phyloP scores from a whole-genome alignment of 192 early-diverging fungal genomes.

The Entomortierella lignicola region DNA sequence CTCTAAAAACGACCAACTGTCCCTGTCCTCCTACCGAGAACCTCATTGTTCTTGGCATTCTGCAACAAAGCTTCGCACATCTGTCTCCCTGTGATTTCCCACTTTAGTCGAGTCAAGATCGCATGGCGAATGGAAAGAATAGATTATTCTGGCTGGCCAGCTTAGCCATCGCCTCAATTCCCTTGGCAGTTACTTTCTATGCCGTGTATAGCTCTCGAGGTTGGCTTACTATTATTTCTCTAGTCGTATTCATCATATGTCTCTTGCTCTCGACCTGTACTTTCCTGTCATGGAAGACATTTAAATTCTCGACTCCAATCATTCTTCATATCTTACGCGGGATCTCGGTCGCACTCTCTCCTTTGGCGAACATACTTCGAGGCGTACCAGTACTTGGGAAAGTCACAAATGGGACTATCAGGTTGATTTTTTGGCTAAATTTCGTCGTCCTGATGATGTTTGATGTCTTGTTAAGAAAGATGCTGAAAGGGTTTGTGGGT shows the following conservation, averaged over 20 bases:
- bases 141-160: slow-evolving; percentile 42
- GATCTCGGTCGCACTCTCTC: slow-evolving; percentile 32
- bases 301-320: slow-evolving; percentile 42
- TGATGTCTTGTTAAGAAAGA: slow-evolving; percentile 41
- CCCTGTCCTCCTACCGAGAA: too few relatives aligned
- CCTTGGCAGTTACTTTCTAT: slow-evolving; percentile 35
- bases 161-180: slow-evolving; percentile 45
- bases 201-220: slow-evolving; percentile 31
- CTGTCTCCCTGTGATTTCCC: neutral
- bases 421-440: slow-evolving; percentile 42
- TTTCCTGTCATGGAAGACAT: slow-evolving; percentile 47
- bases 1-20: too few relatives aligned
- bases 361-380: slow-evolving; percentile 32
- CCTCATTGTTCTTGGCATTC: too few relatives aligned
- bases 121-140: slow-evolving; percentile 52
- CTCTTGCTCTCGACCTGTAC: slow-evolving; percentile 46
- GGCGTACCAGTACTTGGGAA: slow-evolving; percentile 42
- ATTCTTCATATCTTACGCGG: slow-evolving; percentile 33
- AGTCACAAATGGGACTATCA: slow-evolving; percentile 46
- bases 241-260: slow-evolving; percentile 33
- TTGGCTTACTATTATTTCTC: slow-evolving; percentile 41
- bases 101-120: neutral
- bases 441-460: slow-evolving; percentile 50
- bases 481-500: slow-evolving; percentile 47
- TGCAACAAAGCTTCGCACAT: too few relatives aligned